These are phyloP conservation scores for Piper betle DNA, from an alignment of 164 flowering plant genomes.

Conservation along the genomic window DNA sequence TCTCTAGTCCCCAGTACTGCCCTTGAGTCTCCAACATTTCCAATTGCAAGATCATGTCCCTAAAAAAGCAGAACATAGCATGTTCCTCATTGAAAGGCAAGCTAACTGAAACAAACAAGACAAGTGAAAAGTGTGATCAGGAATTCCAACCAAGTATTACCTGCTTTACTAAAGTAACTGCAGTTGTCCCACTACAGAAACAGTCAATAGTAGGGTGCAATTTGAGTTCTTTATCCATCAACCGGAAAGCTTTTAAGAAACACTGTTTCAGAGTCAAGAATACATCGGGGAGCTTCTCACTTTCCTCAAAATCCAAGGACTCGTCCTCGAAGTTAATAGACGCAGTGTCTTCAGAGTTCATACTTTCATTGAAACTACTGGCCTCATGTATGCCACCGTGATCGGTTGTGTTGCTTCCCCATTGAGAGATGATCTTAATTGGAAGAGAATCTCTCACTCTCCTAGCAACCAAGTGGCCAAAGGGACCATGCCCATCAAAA, in stretches of 20 bases:
- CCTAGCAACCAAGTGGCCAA: conserved; percentile 74
- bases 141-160: conserved; percentile 15
- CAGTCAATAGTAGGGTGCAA: conserved; percentile 59
- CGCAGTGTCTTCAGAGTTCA: conserved; percentile 35
- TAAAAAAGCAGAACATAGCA: conserved; percentile 12
- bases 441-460: conserved; percentile 79
- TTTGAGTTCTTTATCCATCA: conserved; percentile 72
- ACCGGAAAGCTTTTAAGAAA: conserved; percentile 50
- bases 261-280: conserved; percentile 38
- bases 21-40: conserved; percentile 66
- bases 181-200: conserved; percentile 77
- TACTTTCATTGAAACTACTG: conserved; percentile 20
- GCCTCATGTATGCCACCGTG: conserved; percentile 13
- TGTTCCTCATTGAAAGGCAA: conserved; percentile 2
- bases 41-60: conserved; percentile 49
- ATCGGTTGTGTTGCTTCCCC: conserved; percentile 24
- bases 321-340: conserved; percentile 39
- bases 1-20: conserved; percentile 55
- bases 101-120: conserved; percentile 1
- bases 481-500: conserved; percentile 87
- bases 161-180: conserved; percentile 62
- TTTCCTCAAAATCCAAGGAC: conserved; percentile 29
- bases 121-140: neutral
- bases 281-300: conserved; percentile 40
- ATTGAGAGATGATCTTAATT: conserved; percentile 38